phyloP scores from a whole-genome alignment of 345 rosid genomes.

The Mallotus nudiflorus region DNA sequence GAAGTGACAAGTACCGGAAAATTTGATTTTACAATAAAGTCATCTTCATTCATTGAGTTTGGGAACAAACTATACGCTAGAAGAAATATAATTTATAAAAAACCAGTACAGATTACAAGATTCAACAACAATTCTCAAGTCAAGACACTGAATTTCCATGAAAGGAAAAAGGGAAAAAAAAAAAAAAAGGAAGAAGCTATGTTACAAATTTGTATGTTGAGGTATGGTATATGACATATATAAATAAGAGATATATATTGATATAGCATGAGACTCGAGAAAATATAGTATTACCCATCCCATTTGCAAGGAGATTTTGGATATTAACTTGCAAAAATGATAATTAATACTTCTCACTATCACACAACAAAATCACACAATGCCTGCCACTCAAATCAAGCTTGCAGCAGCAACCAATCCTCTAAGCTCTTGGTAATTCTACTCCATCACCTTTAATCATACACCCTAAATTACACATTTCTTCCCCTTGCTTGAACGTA shows the following conservation, averaged over 20 bases:
- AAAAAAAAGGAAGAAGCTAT: background rate
- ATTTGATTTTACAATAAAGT: too few relatives aligned
- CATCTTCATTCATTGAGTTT: too few relatives aligned
- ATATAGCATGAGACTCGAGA: background rate
- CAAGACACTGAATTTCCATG: constrained; percentile 15
- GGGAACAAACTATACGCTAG: too few relatives aligned
- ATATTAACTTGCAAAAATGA: constrained; percentile 8
- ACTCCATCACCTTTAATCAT: constrained; percentile 11
- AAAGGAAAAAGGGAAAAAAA: background rate
- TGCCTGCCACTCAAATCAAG: constrained; percentile 4
- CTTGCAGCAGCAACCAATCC: background rate
- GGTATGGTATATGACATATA: background rate
- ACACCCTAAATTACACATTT: background rate
- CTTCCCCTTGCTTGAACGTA: constrained; percentile 26
- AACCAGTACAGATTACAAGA: background rate
- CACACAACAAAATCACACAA: constrained; percentile 13
- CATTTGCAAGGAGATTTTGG: background rate
- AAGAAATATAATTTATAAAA: too few relatives aligned
- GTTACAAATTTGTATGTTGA: constrained; percentile 9
- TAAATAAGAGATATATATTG: background rate
- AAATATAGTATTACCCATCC: too few relatives aligned
- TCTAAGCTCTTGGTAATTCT: background rate
- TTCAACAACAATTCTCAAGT: constrained; percentile 2
- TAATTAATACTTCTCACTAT: constrained; percentile 5
- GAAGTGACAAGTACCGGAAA: too few relatives aligned